Evolutionary conservation across 2,329 filamentous ascomycete species (phyloP), one percentile per base, ranked within the genome.

Genomic region (Thermomyces lanuginosus): DNA sequence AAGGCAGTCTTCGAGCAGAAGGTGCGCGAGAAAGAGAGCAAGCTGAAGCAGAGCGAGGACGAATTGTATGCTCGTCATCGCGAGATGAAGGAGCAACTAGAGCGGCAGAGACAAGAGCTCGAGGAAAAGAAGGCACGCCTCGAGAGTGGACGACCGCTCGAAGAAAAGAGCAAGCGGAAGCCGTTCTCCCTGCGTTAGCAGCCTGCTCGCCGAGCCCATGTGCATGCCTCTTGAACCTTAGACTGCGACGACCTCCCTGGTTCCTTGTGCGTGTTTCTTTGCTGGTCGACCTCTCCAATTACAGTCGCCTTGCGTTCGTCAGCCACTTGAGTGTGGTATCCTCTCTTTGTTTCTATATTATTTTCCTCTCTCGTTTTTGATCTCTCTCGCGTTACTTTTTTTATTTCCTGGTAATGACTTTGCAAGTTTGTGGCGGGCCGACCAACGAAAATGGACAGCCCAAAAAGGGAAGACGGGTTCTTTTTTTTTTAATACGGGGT

Each of bases 1-100:
- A 98, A 98, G 81, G 92, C 93, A 81, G 89, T 98, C 43, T 98
- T 98, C 82, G 89, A 95, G 59, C 89, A 98, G 58, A 98, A 98
- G 77, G 89, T 98, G 16, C 75, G 82, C 41, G 89, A 98, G 61
- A 98, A 98, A 69, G 89, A 98, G 64, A 92, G 82, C 72, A 98
- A 98, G 64, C 67, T 98, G 55, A 92, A 92, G 66, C 89, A 95
- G 64, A 92, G 83, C 67, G 89, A 98, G 60, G 89, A 98, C 58
- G 89, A 98, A 67, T 66, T 98, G 32, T 95, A 95, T 51, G 84
- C 89, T 41, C 78, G 89, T 45, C 89, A 98, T 66, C 76, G 86
- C 53, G 89, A 98, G 66, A 98, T 98, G 89, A 98, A 95, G 70
- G 89, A 98, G 53, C 86, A 95, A 59, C 72, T 98, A 46, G 89